Conservation (phyloP, 345 rosid genomes). For the Trapa incisa region DNA sequence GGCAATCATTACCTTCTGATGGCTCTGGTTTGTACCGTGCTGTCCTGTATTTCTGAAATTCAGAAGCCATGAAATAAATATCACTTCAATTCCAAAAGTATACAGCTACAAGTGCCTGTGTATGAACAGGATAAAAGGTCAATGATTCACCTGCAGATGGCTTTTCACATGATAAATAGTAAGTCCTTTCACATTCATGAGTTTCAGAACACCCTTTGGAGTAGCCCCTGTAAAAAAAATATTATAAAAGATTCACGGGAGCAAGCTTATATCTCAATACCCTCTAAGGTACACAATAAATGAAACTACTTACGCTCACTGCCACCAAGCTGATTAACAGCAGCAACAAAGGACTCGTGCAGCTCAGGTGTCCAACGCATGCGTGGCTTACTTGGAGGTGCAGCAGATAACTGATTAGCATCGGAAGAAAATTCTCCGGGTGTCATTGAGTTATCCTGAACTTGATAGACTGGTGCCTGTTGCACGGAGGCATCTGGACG, state of each 20-base stretch:
- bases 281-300: neutral
- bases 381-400: constrained; percentile 45
- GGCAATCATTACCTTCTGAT: constrained; percentile 57
- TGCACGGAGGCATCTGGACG: constrained; percentile 9
- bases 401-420: constrained; percentile 35
- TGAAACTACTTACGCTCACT: constrained; percentile 32
- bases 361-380: constrained; percentile 92
- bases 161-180: constrained; percentile 98
- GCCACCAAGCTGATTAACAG: constrained; percentile 77
- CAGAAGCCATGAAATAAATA: neutral
- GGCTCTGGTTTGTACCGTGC: constrained; percentile 94
- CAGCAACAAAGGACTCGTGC: constrained; percentile 79
- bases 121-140: neutral
- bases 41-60: constrained; percentile 74
- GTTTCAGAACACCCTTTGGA: constrained; percentile 95
- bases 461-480: constrained; percentile 28
- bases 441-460: constrained; percentile 12
- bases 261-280: neutral
- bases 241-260: neutral
- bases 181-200: constrained; percentile 88
- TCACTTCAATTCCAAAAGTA: neutral
- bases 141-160: constrained; percentile 67
- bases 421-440: constrained; percentile 35
- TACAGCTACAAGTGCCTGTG: too few relatives aligned
- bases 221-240: constrained; percentile 64